A percentile compares a stretch with the other conserved stretches of the same genome.
phyloP scores from a whole-genome alignment of 768 basidiomycete species.

The Tricholoma terreum region DNA sequence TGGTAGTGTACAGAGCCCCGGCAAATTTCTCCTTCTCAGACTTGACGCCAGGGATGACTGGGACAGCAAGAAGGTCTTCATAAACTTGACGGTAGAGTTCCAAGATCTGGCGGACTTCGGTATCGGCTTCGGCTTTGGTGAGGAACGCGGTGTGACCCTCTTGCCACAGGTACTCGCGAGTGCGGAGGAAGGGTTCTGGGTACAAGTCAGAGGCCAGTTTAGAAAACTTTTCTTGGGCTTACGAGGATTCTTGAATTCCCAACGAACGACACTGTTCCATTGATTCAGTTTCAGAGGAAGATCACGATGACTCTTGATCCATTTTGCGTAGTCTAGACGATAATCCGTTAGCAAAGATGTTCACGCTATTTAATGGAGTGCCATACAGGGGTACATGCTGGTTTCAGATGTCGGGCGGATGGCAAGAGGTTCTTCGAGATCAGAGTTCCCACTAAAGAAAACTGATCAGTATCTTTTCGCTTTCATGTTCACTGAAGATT shows the following conservation, averaged over 20 bases:
- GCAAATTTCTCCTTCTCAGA: conserved; percentile 99
- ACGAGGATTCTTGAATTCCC: conserved; percentile 99
- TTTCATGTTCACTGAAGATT: background rate
- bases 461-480: background rate
- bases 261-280: conserved; percentile 99
- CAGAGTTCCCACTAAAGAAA: conserved; percentile 62
- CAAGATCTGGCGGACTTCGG: conserved; percentile 90
- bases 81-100: conserved; percentile 95
- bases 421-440: conserved; percentile 95
- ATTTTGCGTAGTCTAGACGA: conserved; percentile 88
- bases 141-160: conserved; percentile 97
- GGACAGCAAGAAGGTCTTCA: conserved; percentile 95
- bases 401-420: conserved; percentile 99
- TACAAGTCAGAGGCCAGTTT: background rate
- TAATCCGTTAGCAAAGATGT: background rate
- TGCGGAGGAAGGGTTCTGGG: conserved; percentile 94
- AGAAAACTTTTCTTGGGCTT: conserved; percentile 23
- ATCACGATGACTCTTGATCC: conserved; percentile 97
- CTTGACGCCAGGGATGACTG: conserved; percentile 95
- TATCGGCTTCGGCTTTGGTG: conserved; percentile 85
- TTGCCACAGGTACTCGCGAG: conserved; percentile 99
- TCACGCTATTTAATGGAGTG: background rate
- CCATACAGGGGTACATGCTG: conserved; percentile 96
- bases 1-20: conserved; percentile 96
- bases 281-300: conserved; percentile 96